A percentile compares a stretch with the other conserved stretches of the same genome.
These are phyloP conservation scores for Erodium trifolium DNA, from an alignment of 441 rosid genomes.

Conservation along the genomic window DNA sequence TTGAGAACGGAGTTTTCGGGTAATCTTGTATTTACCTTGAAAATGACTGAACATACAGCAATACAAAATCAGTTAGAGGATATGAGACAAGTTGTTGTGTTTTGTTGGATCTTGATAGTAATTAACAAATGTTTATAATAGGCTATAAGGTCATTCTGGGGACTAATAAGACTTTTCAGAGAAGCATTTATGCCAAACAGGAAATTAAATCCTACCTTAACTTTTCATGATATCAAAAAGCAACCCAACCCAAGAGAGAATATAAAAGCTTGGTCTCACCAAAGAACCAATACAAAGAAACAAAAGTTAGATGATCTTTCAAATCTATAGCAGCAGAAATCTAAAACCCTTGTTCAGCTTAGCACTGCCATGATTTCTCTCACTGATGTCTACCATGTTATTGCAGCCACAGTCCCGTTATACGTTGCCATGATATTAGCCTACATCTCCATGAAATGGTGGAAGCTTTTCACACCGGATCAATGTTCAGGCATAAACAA, in stretches of 20 bases:
- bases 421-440: conserved; percentile 70
- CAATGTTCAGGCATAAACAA: conserved; percentile 90
- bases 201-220: conserved; percentile 13
- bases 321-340: conserved; percentile 3
- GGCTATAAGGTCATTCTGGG: conserved; percentile 28
- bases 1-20: conserved; percentile 6
- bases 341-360: not conserved
- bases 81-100: not conserved
- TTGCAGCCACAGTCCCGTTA: conserved; percentile 78
- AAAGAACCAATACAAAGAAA: conserved; percentile 13
- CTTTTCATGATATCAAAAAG: conserved; percentile 29
- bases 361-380: conserved; percentile 43
- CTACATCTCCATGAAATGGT: conserved; percentile 58
- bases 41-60: not conserved
- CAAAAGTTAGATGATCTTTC: conserved; percentile 1
- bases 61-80: not conserved
- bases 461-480: conserved; percentile 63
- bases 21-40: conserved; percentile 24
- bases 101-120: not conserved
- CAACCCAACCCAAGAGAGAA: conserved; percentile 17
- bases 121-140: not conserved
- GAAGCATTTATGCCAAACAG: conserved; percentile 33
- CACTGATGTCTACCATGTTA: conserved; percentile 60
- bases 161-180: conserved; percentile 17
- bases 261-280: conserved; percentile 21